phyloP scores from a whole-genome alignment of 1,284 basidiomycete genomes.

The Trichosporon coremiiforme region DNA sequence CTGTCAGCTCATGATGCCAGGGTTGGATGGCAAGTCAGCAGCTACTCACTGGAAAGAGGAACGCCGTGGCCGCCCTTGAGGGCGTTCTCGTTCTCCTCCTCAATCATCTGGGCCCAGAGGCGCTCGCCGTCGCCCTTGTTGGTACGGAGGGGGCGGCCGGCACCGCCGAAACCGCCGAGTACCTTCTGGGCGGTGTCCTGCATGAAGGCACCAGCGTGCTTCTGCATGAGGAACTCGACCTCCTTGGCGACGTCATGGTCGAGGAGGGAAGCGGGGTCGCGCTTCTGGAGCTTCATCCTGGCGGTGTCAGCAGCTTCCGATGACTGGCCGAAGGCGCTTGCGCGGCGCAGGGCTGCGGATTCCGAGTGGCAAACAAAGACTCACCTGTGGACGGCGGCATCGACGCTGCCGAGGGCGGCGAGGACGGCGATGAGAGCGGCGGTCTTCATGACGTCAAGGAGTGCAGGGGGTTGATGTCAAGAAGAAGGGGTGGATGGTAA shows the following conservation, averaged over 20 bases:
- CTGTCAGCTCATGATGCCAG: background rate
- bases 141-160: constrained; percentile 60
- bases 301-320: background rate
- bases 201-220: constrained; percentile 63
- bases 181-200: constrained; percentile 62
- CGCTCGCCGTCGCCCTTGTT: constrained; percentile 65
- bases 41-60: constrained; percentile 81
- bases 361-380: constrained; percentile 29
- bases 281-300: constrained; percentile 83
- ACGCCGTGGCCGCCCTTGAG: constrained; percentile 80
- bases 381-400: constrained; percentile 52
- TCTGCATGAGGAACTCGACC: constrained; percentile 79
- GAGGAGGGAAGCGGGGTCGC: constrained; percentile 59
- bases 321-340: constrained; percentile 42
- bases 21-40: background rate
- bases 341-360: constrained; percentile 32
- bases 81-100: constrained; percentile 55
- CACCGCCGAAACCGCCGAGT: constrained; percentile 64
- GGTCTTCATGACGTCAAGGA: constrained; percentile 61
- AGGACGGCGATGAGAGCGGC: constrained; percentile 71
- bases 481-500: constrained; percentile 27
- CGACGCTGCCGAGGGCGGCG: constrained; percentile 61
- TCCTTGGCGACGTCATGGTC: constrained; percentile 64
- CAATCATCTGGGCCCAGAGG: constrained; percentile 72
- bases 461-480: background rate